Percentiles rank a stretch among this genome's conserved stretches.
These are phyloP conservation scores for Parafenestella ontariensis DNA, from an alignment of 2,329 filamentous ascomycete genomes.

Conservation along the genomic window DNA sequence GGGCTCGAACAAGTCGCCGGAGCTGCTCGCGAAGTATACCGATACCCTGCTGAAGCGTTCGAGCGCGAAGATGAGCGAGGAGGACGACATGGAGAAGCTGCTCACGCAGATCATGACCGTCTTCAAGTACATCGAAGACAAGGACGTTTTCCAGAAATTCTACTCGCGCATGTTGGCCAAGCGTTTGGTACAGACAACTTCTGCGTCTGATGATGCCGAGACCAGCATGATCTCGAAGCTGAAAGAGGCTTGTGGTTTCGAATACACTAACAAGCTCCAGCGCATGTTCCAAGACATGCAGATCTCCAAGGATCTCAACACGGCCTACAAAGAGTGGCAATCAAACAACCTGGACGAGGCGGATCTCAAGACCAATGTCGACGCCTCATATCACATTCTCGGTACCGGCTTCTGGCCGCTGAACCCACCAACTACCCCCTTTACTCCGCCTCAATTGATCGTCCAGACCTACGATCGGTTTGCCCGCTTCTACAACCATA, in stretches of 20 bases:
- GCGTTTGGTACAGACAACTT: slow-evolving; percentile 91
- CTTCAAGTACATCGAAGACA: slow-evolving; percentile 99
- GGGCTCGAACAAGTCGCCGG: slow-evolving; percentile 91
- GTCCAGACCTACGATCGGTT: slow-evolving; percentile 89
- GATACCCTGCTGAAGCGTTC: slow-evolving; percentile 91
- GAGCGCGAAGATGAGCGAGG: slow-evolving; percentile 85
- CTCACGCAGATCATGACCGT: slow-evolving; percentile 97
- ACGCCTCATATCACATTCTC: slow-evolving; percentile 90
- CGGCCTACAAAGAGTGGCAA: slow-evolving; percentile 82
- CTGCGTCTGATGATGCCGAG: slow-evolving; percentile 95
- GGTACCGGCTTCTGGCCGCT: slow-evolving; percentile 98
- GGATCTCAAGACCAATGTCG: slow-evolving; percentile 72
- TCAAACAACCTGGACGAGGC: slow-evolving; percentile 69
- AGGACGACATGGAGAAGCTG: slow-evolving; percentile 89
- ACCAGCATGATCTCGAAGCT: slow-evolving; percentile 99
- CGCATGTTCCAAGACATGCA: slow-evolving; percentile 99
- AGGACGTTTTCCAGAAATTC: slow-evolving; percentile 99
- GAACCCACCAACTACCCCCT: slow-evolving; percentile 83
- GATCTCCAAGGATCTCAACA: slow-evolving; percentile 96
- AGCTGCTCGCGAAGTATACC: slow-evolving; percentile 93
- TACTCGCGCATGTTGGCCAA: slow-evolving; percentile 97
- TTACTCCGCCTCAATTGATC: slow-evolving; percentile 85
- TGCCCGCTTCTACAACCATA: slow-evolving; percentile 89
- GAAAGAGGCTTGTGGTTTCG: slow-evolving; percentile 97
- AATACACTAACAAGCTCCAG: slow-evolving; percentile 99